Evolutionary conservation across 371 early-diverging fungal species (phyloP), one percentile per base, ranked within the genome.

Genomic region (Racocetra persica): DNA sequence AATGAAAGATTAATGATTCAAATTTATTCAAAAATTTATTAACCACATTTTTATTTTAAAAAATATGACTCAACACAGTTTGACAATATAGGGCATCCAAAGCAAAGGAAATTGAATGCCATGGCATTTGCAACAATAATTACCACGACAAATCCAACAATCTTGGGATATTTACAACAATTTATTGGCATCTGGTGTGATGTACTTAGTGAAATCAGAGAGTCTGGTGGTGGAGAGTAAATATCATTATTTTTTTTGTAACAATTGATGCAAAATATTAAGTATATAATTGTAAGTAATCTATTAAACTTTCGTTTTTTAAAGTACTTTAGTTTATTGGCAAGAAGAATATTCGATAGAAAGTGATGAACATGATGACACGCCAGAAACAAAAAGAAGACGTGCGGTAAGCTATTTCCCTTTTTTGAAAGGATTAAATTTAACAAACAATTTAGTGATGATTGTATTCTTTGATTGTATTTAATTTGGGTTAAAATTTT

Each of bases 41-140:
- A 45, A 45, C 8, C 45, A 8, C 11, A 69, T 8, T 49, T 51
- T 59, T 76, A 41, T n/a, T 41, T 18, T 24, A 14, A 51, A 10
- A n/a, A 51, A 26, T 41, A 5, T n/a, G 24, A 71, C 13, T 8
- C 28, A 54, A 38, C 66, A 16, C 52, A 94, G 93, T 93, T 92
- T 86, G 95, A 95, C 81, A 91, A 90, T 65, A 87, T 94, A 45
- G 91, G 93, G 1, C 93, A 94, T 78, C 87, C 92, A 41, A 91
- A 92, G 79, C 88, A 91, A 72, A 87, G 94, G 41, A 94, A 94
- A 82, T 85, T 95, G 70, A 89, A 89, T 54, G 93, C 93, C 8
- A 87, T 95, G 86, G 94, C 90, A 0, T 86, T 92, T 74, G 90
- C 92, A 10, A 87, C 86, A 51, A 84, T 94, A 69, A 85, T 93